Evolutionary conservation across 306 rosid genomes (phyloP), one percentile per base, ranked within the genome.

Genomic region (Fragaria vesca): DNA sequence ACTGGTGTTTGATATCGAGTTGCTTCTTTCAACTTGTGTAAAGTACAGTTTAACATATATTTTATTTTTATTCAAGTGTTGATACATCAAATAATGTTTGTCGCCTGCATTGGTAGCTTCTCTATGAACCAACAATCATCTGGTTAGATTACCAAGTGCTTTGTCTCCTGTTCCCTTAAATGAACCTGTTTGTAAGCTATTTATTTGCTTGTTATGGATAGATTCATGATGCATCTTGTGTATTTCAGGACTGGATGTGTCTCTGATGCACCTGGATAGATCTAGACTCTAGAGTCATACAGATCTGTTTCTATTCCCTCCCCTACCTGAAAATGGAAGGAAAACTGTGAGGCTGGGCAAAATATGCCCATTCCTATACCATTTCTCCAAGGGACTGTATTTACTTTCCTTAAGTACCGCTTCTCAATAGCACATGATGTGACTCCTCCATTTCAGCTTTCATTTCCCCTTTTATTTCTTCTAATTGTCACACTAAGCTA

Each of bases 11-110:
- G 79, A 82, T 81, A 67, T 83, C 26, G 48, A 74, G 71, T 75
- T 79, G 76, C 87, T 71, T 71, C 81, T 82, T 26, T 79, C 76
- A 83, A 87, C 77, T 84, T 90, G 86, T 90, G 83, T 86, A 84
- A 85, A 82, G 66, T 85, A 83, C 81, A 52, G 85, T 43, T 55
- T 70, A 70, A 78, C 54, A 78, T 66, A 71, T 52, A 66, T 45
- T 72, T 80, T 52, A 72, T 45, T 72, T 80, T 76, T 80, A 73
- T 20, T 61, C 38, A 38, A 76, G 66, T 82, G 74, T 66, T 74
- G 83, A 81, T 75, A 77, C 46, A 55, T 78, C 48, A 28, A 21
- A 36, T 70, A 72, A 47, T 58, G 68, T 76, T 16, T 75, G 79
- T 76, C 72, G 24, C 74, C 76, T 67, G 38, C 62, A 28, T 63